Percentiles rank a stretch among this genome's conserved stretches.
Evolutionary conservation across 2,329 filamentous ascomycete species (phyloP).

Genomic region (Colletotrichum sp.): DNA sequence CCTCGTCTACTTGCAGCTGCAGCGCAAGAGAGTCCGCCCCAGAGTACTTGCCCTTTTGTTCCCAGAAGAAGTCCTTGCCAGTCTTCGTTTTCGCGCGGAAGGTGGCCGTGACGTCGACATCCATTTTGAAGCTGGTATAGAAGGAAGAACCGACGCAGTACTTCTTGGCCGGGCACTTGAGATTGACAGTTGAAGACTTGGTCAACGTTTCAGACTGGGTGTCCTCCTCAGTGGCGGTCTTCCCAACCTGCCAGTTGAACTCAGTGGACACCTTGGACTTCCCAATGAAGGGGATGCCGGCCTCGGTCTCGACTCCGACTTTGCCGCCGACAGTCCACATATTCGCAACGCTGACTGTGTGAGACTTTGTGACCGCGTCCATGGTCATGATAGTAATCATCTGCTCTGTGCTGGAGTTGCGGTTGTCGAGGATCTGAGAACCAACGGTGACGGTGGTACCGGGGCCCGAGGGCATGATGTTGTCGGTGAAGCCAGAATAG

Average conservation of each 20-base stretch:
- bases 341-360: slow-evolving; percentile 2
- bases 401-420: slow-evolving; percentile 20
- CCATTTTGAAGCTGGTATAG: slow-evolving; percentile 21
- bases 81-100: slow-evolving; percentile 15
- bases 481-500: slow-evolving; percentile 19
- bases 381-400: slow-evolving; percentile 17
- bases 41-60: slow-evolving; percentile 13
- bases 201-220: slow-evolving; percentile 10
- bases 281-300: slow-evolving; percentile 9
- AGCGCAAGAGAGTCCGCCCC: slow-evolving; percentile 18
- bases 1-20: slow-evolving; percentile 19
- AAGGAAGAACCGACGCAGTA: slow-evolving; percentile 21
- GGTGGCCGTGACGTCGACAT: slow-evolving; percentile 21
- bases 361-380: slow-evolving; percentile 14
- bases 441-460: slow-evolving; percentile 19
- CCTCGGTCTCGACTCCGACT: slow-evolving; percentile 3
- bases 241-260: slow-evolving; percentile 14
- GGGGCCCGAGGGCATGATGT: slow-evolving; percentile 14
- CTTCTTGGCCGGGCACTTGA: slow-evolving; percentile 18
- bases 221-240: not conserved
- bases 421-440: slow-evolving; percentile 23
- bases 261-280: not conserved
- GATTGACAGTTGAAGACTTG: slow-evolving; percentile 17
- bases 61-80: slow-evolving; percentile 14
- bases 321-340: slow-evolving; percentile 8